phyloP scores from a whole-genome alignment of 441 rosid species.

The Mallotus japonicus region DNA sequence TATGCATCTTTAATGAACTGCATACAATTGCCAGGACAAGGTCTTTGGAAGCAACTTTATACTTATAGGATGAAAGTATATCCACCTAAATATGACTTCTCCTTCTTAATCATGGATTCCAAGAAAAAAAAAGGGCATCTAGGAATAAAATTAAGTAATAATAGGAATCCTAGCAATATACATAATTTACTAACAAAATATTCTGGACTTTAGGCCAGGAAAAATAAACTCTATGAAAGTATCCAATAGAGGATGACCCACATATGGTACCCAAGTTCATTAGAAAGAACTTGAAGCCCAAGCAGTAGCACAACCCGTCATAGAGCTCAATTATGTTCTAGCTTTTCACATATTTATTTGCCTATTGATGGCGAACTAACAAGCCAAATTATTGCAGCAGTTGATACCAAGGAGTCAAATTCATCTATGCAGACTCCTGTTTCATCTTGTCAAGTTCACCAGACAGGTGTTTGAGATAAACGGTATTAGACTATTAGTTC shows the following conservation, averaged over 20 bases:
- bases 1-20: conserved; percentile 6
- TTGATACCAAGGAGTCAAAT: conserved; percentile 6
- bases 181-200: neutral
- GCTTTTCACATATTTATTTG: neutral
- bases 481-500: neutral
- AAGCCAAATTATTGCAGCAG: neutral
- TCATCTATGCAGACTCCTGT: conserved; percentile 10
- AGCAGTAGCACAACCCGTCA: neutral
- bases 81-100: neutral
- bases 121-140: neutral
- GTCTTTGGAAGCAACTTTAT: neutral
- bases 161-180: neutral
- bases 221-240: neutral
- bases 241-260: neutral
- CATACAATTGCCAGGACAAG: neutral
- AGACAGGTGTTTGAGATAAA: neutral
- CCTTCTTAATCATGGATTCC: neutral
- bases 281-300: neutral
- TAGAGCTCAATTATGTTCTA: neutral
- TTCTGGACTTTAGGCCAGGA: neutral
- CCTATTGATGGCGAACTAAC: neutral
- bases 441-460: conserved; percentile 7
- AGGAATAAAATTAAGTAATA: neutral
- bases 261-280: neutral
- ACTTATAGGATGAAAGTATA: no score